Percentiles rank a stretch among this genome's conserved stretches.
Conservation (phyloP, 2,329 filamentous ascomycete genomes). For the Chrysosporium queenslandicum region DNA sequence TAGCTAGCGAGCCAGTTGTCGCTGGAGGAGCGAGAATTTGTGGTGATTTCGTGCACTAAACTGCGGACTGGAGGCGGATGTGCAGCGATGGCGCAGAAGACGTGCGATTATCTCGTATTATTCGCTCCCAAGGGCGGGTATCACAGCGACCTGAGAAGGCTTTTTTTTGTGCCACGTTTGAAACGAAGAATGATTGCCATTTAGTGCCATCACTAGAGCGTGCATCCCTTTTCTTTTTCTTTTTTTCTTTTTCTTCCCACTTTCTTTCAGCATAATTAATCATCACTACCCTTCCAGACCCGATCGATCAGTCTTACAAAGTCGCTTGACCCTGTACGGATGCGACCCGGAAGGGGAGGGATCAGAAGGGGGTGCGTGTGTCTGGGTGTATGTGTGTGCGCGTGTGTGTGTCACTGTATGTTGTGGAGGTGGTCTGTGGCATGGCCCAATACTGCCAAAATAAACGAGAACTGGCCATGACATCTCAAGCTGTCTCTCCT, state of each 20-base stretch:
- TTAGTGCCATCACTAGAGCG: constrained; percentile 6
- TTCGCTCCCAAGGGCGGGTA: background rate
- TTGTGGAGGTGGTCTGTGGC: background rate
- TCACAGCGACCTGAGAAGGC: background rate
- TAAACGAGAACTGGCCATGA: background rate
- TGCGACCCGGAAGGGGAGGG: background rate
- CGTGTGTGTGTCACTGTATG: background rate
- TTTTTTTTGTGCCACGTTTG: constrained; percentile 3
- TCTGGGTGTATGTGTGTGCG: too few relatives aligned
- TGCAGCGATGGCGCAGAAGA: constrained; percentile 5
- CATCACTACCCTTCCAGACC: background rate
- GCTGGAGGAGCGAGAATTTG: background rate
- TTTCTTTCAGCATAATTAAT: background rate
- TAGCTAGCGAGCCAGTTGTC: too few relatives aligned
- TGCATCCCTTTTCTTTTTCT: background rate
- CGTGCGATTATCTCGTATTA: constrained; percentile 12
- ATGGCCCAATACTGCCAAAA: constrained; percentile 3
- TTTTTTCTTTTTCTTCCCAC: background rate
- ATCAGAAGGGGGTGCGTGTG: background rate
- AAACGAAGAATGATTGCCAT: background rate
- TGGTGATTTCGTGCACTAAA: too few relatives aligned
- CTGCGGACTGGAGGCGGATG: too few relatives aligned
- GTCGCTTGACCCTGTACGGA: background rate
- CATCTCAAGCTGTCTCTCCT: too few relatives aligned
- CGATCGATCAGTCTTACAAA: background rate